Evolutionary conservation across 2,329 filamentous ascomycete genomes (phyloP).

Genomic region (Colletotrichum euphorbiae): DNA sequence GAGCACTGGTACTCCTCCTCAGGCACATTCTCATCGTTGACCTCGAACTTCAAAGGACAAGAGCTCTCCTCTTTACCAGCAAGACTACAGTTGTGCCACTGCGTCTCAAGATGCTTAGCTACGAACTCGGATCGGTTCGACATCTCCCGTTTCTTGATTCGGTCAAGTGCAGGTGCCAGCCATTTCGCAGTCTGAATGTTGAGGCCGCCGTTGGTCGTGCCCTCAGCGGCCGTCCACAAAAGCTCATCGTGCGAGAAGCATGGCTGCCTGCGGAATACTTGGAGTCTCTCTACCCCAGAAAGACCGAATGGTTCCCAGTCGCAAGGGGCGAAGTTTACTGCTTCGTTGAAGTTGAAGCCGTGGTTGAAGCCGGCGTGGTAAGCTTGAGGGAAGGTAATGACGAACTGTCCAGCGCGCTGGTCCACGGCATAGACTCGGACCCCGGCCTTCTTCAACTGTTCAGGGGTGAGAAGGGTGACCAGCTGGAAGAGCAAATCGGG

Average conservation of each 20-base stretch:
- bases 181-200: conserved; percentile 94
- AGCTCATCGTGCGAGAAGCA: conserved; percentile 98
- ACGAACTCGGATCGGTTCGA: conserved; percentile 76
- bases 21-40: conserved; percentile 79
- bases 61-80: conserved; percentile 59
- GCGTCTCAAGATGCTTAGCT: conserved; percentile 68
- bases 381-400: conserved; percentile 95
- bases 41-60: conserved; percentile 71
- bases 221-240: conserved; percentile 88
- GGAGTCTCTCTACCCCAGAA: conserved; percentile 85
- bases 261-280: conserved; percentile 88
- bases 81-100: conserved; percentile 66
- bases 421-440: conserved; percentile 96
- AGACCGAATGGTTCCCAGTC: conserved; percentile 97
- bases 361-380: conserved; percentile 99
- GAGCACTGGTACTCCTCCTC: conserved; percentile 94
- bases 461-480: conserved; percentile 93
- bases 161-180: conserved; percentile 87
- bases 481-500: conserved; percentile 96
- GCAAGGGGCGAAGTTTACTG: conserved; percentile 94
- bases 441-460: conserved; percentile 91
- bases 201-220: conserved; percentile 71
- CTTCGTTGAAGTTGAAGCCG: conserved; percentile 98
- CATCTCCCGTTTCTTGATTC: conserved; percentile 80
- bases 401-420: conserved; percentile 93